Conservation (phyloP, 73 alveolate genomes). For the Halteria grandinella region DNA sequence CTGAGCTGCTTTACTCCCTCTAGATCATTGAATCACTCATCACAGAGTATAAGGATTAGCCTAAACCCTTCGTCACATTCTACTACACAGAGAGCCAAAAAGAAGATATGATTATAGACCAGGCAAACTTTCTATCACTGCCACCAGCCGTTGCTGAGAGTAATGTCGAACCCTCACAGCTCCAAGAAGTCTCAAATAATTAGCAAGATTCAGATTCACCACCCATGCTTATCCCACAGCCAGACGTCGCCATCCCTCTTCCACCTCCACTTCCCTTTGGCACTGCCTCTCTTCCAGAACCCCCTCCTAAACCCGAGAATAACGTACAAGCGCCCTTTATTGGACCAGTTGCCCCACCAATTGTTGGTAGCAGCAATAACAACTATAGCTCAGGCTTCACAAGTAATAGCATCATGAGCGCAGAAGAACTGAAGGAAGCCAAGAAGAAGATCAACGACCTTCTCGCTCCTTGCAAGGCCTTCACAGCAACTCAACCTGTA, state of each 20-base stretch:
- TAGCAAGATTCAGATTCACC: too few relatives aligned
- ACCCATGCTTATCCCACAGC: too few relatives aligned
- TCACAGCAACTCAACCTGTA: background rate
- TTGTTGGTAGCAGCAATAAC: too few relatives aligned
- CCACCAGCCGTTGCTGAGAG: too few relatives aligned
- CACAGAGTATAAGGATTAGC: conserved; percentile 34
- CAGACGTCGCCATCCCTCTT: conserved; percentile 43
- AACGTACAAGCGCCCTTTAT: too few relatives aligned
- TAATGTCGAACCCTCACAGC: too few relatives aligned
- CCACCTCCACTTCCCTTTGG: conserved; percentile 18
- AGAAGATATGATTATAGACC: too few relatives aligned
- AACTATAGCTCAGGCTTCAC: background rate
- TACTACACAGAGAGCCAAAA: conserved; percentile 12
- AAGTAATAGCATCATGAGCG: too few relatives aligned
- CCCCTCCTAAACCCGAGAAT: background rate
- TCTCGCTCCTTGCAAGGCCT: conserved; percentile 33
- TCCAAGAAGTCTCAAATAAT: too few relatives aligned
- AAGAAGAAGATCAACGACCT: conserved; percentile 1
- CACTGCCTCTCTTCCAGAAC: background rate
- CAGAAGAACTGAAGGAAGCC: too few relatives aligned
- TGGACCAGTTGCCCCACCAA: too few relatives aligned
- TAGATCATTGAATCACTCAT: conserved; percentile 61
- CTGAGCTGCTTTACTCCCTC: conserved; percentile 61
- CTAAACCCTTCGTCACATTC: background rate
- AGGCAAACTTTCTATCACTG: too few relatives aligned